These are phyloP conservation scores for Ephemerocybe angulata DNA, from an alignment of 768 basidiomycete genomes.

Conservation along the genomic window DNA sequence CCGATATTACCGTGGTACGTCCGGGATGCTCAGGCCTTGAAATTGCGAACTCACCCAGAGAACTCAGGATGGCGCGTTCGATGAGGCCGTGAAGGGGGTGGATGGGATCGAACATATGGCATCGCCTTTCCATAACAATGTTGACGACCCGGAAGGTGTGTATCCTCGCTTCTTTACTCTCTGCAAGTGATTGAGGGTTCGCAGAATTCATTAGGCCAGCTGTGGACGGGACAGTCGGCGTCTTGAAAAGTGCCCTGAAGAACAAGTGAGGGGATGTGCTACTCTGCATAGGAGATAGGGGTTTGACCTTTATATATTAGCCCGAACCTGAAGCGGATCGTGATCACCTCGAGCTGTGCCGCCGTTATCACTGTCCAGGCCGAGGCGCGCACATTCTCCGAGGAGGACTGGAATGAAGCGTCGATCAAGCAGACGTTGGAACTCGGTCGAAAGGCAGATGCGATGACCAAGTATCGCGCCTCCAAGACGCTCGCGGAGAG, in stretches of 20 bases:
- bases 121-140: too few species aligned
- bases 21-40: too few species aligned
- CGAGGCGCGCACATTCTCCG: constrained; percentile 33
- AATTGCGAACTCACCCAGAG: too few species aligned
- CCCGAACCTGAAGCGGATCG: constrained; percentile 56
- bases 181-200: neutral
- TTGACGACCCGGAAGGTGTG: constrained; percentile 39
- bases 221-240: constrained; percentile 61
- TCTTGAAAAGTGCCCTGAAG: constrained; percentile 58
- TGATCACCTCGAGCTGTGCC: constrained; percentile 63
- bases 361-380: constrained; percentile 34
- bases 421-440: constrained; percentile 42
- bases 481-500: constrained; percentile 66
- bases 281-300: too few species aligned
- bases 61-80: constrained; percentile 65
- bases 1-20: constrained; percentile 52
- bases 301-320: constrained; percentile 18
- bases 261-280: too few species aligned
- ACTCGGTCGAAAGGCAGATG: constrained; percentile 42
- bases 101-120: too few species aligned
- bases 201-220: constrained; percentile 70
- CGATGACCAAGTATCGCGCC: constrained; percentile 48
- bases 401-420: constrained; percentile 60
- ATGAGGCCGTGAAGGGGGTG: too few species aligned
- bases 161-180: neutral